Percentiles rank a stretch among this genome's conserved stretches.
These are phyloP conservation scores for Solanum lycopersicoides DNA, from an alignment of 257 asterid genomes.

Conservation along the genomic window DNA sequence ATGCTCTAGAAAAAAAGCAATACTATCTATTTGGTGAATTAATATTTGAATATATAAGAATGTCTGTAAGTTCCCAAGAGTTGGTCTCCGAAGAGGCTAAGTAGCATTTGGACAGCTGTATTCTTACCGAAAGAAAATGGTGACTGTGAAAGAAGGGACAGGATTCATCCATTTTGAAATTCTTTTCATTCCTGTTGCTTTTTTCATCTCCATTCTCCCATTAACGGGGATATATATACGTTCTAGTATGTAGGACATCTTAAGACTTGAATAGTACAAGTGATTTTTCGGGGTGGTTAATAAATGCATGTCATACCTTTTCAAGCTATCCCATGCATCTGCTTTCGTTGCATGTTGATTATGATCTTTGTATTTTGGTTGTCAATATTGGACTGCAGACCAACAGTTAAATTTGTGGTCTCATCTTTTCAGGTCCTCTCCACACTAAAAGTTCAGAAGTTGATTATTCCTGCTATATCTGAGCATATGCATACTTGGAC, in stretches of 20 bases:
- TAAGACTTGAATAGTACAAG: not conserved
- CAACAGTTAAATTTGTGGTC: not conserved
- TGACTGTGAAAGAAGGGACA: not conserved
- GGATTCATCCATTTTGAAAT: not conserved
- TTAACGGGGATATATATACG: not conserved
- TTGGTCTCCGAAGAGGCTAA: not conserved
- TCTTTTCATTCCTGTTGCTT: not conserved
- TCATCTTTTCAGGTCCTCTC: slow-evolving; percentile 50
- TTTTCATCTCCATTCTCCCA: not conserved
- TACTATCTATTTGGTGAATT: not conserved
- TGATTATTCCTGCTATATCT: slow-evolving; percentile 82
- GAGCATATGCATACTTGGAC: slow-evolving; percentile 87
- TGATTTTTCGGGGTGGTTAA: not conserved
- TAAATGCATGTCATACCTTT: not conserved
- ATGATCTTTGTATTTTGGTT: not conserved
- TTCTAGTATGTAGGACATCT: not conserved
- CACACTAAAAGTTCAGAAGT: slow-evolving; percentile 50
- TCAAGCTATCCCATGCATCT: not conserved
- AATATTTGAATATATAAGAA: not conserved
- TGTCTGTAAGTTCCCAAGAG: not conserved
- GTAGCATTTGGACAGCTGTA: not conserved
- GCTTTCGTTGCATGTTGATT: not conserved
- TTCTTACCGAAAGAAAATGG: not conserved
- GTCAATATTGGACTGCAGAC: not conserved
- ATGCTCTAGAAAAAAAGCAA: not conserved